Conservation (phyloP, 257 asterid species). For the Lycium ferocissimum region DNA sequence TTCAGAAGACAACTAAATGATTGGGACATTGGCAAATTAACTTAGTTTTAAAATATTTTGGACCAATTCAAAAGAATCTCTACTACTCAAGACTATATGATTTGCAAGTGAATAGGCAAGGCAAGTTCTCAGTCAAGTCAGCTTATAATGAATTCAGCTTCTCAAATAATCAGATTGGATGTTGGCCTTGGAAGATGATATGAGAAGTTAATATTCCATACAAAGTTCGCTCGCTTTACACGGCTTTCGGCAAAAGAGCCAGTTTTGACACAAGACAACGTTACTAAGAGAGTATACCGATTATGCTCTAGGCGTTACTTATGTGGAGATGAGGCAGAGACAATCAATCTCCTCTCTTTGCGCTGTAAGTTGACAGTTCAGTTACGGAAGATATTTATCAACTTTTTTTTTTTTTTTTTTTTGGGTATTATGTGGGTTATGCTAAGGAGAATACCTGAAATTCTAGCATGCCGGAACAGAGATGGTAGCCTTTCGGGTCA, state of each 20-base stretch:
- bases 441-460: neutral
- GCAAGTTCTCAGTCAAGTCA: neutral
- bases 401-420: too few species aligned
- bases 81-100: neutral
- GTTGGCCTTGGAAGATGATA: neutral
- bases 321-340: neutral
- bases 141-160: neutral
- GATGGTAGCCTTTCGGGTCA: neutral
- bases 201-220: neutral
- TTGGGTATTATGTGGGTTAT: neutral
- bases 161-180: slow-evolving; percentile 1
- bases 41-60: neutral
- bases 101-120: slow-evolving; percentile 5
- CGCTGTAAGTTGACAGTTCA: neutral
- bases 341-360: neutral
- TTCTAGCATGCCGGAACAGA: neutral
- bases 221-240: neutral
- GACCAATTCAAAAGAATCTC: neutral
- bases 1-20: neutral
- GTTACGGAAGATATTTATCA: neutral
- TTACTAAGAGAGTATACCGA: neutral
- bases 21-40: neutral
- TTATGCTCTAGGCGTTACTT: neutral
- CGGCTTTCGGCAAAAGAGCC: neutral
- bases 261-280: neutral